Base-by-base conservation (phyloP, 225 moss, liverwort and hornwort genomes). In the Antitrichia curtipendula region DNA sequence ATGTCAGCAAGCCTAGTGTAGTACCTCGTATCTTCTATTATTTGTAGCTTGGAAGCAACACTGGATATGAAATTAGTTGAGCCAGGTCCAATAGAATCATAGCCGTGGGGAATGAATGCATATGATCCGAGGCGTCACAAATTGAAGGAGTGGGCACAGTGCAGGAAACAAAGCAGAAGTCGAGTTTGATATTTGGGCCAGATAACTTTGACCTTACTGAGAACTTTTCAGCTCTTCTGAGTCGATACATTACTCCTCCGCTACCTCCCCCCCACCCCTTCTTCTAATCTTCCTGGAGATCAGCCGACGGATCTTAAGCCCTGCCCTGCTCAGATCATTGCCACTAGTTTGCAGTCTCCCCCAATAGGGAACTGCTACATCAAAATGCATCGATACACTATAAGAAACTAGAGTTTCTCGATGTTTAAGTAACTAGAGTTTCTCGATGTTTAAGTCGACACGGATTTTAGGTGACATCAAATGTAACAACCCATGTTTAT, bases 151-250 rank as follows among this genome's bases (percentile, higher is more conserved):
- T 88, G 75, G 64, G 24, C 63, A 50, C 14, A 41, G 59, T 95
- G 93, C 93, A 95, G 92, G 93, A 93, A 79, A 93, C 95, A 11
- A 86, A 88, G 75, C 75, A 70, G 86, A 95, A 93, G 85, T 84
- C 91, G 27, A 83, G 88, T 93, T 85, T 80, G 78, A 91, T 90
- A 56, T 91, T 93, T 85, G 95, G 93, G 56, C 88, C 92, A 41
- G 87, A 85, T 24, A 92, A 93, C n/a, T 89, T 85, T 87, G 95
- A 95, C 86, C 88, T 95, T 24, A 90, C 73, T 45, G 86, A 90
- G 80, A 90, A 90, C 16, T 89, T 95, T 57, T 83, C 87, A 68
- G 83, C 78, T 43, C 91, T 95, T 83, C 54, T 95, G 17, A 91
- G 88, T 86, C 90, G 91, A 88, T 93, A 93, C 62, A 80, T 91